phyloP scores from a whole-genome alignment of 148 eudicot species.

The Limonium bicolor region DNA sequence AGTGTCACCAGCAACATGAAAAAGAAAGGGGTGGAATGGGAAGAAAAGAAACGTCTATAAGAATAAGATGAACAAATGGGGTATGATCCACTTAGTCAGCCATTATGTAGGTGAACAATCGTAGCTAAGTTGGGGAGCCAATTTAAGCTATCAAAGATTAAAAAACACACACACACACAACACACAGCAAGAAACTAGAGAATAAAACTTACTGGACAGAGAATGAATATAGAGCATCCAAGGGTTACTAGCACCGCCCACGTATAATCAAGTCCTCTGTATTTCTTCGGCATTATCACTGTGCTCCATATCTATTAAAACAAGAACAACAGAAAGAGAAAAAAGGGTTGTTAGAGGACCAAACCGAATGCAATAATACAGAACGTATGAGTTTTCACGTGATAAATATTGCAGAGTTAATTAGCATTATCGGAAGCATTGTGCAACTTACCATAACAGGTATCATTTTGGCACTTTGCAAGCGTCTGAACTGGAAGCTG shows the following conservation, averaged over 20 bases:
- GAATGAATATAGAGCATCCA: conserved; percentile 75
- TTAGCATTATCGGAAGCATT: too few species aligned
- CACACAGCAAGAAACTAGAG: neutral
- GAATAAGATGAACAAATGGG: neutral
- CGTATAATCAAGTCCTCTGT: conserved; percentile 79
- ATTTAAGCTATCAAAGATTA: neutral
- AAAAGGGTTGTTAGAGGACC: too few species aligned
- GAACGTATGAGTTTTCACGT: too few species aligned
- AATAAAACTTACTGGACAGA: conserved; percentile 51
- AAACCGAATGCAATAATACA: too few species aligned
- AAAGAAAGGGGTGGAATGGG: conserved; percentile 2
- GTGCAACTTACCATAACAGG: conserved; percentile 97
- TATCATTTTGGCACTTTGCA: conserved; percentile 96
- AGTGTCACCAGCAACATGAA: conserved; percentile 60
- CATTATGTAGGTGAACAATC: neutral
- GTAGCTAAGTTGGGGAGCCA: neutral
- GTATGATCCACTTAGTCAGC: neutral
- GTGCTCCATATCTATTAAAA: conserved; percentile 83
- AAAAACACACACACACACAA: neutral
- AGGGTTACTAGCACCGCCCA: conserved; percentile 69
- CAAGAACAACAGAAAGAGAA: too few species aligned
- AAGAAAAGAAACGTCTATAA: neutral
- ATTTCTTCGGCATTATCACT: conserved; percentile 78
- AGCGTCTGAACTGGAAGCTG: conserved; percentile 91
- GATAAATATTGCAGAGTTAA: too few species aligned